Evolutionary conservation across 345 rosid genomes (phyloP).

Genomic region (Camelina laxa): DNA sequence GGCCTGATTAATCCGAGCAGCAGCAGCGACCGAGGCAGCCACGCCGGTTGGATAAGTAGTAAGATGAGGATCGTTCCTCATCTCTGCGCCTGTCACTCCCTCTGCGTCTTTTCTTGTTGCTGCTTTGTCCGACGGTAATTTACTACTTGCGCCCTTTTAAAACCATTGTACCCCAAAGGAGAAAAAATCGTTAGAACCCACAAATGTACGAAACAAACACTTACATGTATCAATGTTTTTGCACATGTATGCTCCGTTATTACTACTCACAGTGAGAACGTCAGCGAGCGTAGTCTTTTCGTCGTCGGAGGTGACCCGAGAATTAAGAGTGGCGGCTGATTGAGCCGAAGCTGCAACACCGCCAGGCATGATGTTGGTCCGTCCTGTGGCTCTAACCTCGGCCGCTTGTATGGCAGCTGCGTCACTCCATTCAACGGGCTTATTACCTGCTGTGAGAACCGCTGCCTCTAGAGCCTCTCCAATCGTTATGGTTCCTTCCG

Average conservation of each 20-base stretch:
- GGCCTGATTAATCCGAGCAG: conserved; percentile 73
- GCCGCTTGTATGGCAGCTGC: conserved; percentile 92
- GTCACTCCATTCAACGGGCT: conserved; percentile 88
- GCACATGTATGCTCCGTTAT: neutral
- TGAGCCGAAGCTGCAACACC: conserved; percentile 82
- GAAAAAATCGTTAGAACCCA: neutral
- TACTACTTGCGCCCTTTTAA: conserved; percentile 65
- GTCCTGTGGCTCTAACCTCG: conserved; percentile 82
- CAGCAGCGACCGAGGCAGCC: conserved; percentile 78
- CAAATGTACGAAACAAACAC: neutral
- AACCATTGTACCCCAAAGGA: neutral
- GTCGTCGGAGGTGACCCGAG: conserved; percentile 48
- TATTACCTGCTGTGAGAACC: conserved; percentile 67
- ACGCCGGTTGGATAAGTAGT: conserved; percentile 76
- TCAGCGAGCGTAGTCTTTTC: conserved; percentile 74
- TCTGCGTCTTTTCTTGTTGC: conserved; percentile 76
- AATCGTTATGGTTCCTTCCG: conserved; percentile 55
- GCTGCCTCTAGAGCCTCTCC: conserved; percentile 85
- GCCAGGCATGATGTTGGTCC: conserved; percentile 61
- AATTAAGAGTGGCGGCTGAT: conserved; percentile 75
- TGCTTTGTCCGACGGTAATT: conserved; percentile 63
- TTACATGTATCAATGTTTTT: too few species aligned
- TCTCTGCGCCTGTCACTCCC: conserved; percentile 77
- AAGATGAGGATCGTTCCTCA: conserved; percentile 80
- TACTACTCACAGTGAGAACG: conserved; percentile 56